Base-by-base conservation (phyloP, 2,329 filamentous ascomycete species). In the Hymenoscyphus repandus region DNA sequence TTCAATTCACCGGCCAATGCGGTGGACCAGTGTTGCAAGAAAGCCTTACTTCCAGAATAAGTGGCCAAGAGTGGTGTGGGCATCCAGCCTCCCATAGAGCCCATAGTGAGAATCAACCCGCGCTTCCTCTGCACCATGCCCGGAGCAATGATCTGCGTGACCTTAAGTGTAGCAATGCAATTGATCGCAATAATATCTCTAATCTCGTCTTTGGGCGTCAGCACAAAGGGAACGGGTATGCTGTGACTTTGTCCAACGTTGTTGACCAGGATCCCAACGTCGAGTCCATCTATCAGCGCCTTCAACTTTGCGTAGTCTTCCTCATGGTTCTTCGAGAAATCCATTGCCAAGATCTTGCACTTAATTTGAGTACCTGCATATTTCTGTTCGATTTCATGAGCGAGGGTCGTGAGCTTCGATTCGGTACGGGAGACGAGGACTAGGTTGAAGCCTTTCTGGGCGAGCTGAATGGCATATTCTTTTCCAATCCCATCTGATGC, bases 41-140 rank as follows among this genome's bases (percentile, higher is more conserved):
- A 99, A 1, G 93, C 92, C 74, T 99, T 99, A 80, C 87, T 93
- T 59, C 93, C 93, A 40, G 89, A 95, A 77, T 99, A 99, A 2
- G 93, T 97, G 11, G 93, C 93, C 40, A 99, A 80, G 49, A 93
- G 83, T 5, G 95, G 91, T 0, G 90, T 96, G 6, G 93, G 93
- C 54, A 93, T 82, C 72, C 95, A 86, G 59, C 93, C 95, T 55
- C 87, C 93, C 67, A 97, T 95, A 10, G 91, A 96, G 42, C 92
- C 93, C 91, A 99, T 96, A 52, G 92, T 99, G 49, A 99, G 76
- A 64, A 99, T 90, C 33, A 99, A 77, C 20, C 95, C 93, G 51
- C 84, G 83, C 72, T 88, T 90, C 64, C 91, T 86, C 67, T 85
- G 77, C 53, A 88, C 80, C 82, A 99, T 90, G 53, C 87, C 83